A percentile compares a stretch with the other conserved stretches of the same genome.
Conservation (phyloP, 2,329 filamentous ascomycete genomes). For the Xylariomycetidae sp. region DNA sequence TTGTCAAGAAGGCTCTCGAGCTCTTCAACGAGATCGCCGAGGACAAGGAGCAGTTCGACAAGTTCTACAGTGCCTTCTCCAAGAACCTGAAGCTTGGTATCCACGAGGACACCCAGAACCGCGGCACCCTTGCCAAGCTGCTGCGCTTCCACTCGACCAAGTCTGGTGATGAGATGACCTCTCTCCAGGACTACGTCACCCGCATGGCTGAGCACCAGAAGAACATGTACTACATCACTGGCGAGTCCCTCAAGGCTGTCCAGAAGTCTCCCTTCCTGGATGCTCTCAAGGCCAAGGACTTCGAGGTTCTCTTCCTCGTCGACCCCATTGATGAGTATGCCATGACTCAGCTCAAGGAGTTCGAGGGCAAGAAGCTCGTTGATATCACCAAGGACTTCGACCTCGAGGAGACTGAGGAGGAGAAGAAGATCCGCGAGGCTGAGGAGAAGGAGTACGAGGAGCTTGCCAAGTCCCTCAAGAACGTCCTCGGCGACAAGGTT, state of each 20-base stretch:
- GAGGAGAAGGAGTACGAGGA: conserved; percentile 98
- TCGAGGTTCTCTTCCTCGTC: conserved; percentile 98
- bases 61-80: conserved; percentile 99
- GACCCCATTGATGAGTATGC: conserved; percentile 99
- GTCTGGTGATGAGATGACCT: conserved; percentile 93
- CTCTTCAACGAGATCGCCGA: conserved; percentile 98
- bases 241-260: conserved; percentile 98
- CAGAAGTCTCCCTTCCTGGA: conserved; percentile 98
- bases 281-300: conserved; percentile 96
- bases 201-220: conserved; percentile 99
- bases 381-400: conserved; percentile 99
- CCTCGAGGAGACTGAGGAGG: conserved; percentile 98
- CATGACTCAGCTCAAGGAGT: conserved; percentile 99
- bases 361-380: conserved; percentile 99
- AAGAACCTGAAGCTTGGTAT: conserved; percentile 99
- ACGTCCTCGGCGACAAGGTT: conserved; percentile 97
- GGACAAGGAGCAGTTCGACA: conserved; percentile 99
- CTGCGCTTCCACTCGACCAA: conserved; percentile 99
- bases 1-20: conserved; percentile 99
- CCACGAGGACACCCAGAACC: conserved; percentile 99
- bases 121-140: conserved; percentile 86
- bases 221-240: conserved; percentile 99
- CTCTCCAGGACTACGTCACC: conserved; percentile 93
- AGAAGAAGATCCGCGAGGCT: conserved; percentile 91
- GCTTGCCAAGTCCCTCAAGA: conserved; percentile 96